Evolutionary conservation across 2,329 filamentous ascomycete genomes (phyloP), one percentile per base, ranked within the genome.

Genomic region (Chaetomiaceae sp.): DNA sequence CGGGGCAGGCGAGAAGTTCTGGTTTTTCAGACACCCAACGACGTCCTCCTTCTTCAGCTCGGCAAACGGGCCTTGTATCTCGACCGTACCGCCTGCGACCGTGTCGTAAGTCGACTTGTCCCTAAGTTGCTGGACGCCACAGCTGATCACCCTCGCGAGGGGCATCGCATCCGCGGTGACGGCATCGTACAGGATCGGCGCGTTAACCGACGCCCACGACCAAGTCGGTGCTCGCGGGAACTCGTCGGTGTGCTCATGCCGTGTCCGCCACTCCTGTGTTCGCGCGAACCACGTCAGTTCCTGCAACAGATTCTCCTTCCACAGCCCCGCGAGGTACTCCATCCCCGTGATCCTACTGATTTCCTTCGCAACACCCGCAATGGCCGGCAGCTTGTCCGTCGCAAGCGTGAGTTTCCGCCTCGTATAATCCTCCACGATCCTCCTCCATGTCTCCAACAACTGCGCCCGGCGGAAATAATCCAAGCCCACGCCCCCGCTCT

Each of bases 171-270:
- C 51, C 11, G 21, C 32, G 1, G 44, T 34, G 43, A 53, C 23
- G 7, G 21, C 51, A 9, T 48, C 37, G 30, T 29, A 52, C 32
- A 48, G 32, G 14, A 55, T 32, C 4, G 44, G 34, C 13, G 38
- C 38, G 3, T 52, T 21, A 5, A 55, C 49, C 13, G 53, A 48
- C 4, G 54, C 54, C 54, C 54, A 56, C 10, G 54, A 56, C 50
- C 54, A 50, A 13, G 45, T 45, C 9, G 50, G 54, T 20, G 45
- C 37, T 8, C 23, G 49, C 13, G 40, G 40, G n/a, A 30, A 30
- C 25, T 30, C 25, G 20, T 30, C 14, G n/a, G 25, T 23, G 7
- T 20, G 16, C 13, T 14, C 25, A 3, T n/a, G 40, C n/a, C 40
- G 16, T 25, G 3, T 37, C 40, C 38, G 16, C 13, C 47, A 53